Percentiles rank a stretch among this genome's conserved stretches.
These are phyloP conservation scores for Trichoderma oligosporum DNA, from an alignment of 2,329 filamentous ascomycete species.

Conservation along the genomic window DNA sequence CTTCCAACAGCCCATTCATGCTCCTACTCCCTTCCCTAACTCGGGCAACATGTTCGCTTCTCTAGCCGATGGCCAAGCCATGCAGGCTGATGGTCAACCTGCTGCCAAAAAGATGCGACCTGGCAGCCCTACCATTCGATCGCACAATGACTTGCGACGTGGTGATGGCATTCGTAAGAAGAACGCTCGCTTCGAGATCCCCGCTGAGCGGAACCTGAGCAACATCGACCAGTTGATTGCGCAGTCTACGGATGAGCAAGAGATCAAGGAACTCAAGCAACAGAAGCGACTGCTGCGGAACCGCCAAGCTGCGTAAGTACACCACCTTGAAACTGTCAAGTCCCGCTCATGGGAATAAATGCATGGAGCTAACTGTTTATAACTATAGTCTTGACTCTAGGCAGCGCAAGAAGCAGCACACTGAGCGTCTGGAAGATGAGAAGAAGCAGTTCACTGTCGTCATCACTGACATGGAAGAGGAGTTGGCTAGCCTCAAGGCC, in stretches of 20 bases:
- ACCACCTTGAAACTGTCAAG: not conserved
- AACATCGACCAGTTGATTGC: slow-evolving; percentile 94
- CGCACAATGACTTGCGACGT: slow-evolving; percentile 71
- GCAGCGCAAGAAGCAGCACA: slow-evolving; percentile 97
- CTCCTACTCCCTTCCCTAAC: slow-evolving; percentile 54
- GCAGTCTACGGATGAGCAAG: slow-evolving; percentile 81
- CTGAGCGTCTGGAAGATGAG: slow-evolving; percentile 91
- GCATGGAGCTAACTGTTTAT: slow-evolving; percentile 20
- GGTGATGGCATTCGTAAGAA: slow-evolving; percentile 96
- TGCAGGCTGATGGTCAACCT: slow-evolving; percentile 49
- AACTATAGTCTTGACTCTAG: slow-evolving; percentile 85
- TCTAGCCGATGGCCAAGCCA: slow-evolving; percentile 46
- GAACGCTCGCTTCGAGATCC: slow-evolving; percentile 97
- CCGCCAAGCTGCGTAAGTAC: slow-evolving; percentile 85
- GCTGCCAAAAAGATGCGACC: slow-evolving; percentile 60
- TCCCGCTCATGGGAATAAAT: too few relatives aligned
- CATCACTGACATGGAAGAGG: slow-evolving; percentile 75
- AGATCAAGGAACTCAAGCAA: slow-evolving; percentile 97
- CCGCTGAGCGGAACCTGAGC: slow-evolving; percentile 83
- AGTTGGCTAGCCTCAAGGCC: slow-evolving; percentile 63
- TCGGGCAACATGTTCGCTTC: slow-evolving; percentile 52
- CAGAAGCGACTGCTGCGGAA: slow-evolving; percentile 94
- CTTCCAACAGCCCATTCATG: slow-evolving; percentile 52
- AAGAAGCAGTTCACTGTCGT: slow-evolving; percentile 84
- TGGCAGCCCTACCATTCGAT: slow-evolving; percentile 65